These are phyloP conservation scores for Saccharum hybrid DNA, from an alignment of 202 grass and related monocot genomes.

Conservation along the genomic window DNA sequence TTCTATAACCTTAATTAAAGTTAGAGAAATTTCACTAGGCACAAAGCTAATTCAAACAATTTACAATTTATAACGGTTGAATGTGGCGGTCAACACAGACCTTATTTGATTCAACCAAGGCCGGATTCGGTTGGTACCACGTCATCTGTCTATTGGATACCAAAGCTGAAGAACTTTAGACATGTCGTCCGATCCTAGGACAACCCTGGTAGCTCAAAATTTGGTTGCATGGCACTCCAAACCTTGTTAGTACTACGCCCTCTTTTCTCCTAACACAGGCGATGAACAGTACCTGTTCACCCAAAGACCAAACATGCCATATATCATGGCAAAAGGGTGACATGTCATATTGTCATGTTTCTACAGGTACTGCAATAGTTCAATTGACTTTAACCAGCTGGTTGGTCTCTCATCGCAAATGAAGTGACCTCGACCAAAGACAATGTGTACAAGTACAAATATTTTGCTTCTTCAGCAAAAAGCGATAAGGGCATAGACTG, in stretches of 20 bases:
- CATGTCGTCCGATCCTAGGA: background rate
- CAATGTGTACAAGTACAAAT: background rate
- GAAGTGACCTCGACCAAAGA: background rate
- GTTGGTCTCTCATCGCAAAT: conserved; percentile 3
- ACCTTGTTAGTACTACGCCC: background rate
- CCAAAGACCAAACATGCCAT: background rate
- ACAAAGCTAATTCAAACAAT: too few relatives aligned
- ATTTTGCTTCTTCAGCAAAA: too few relatives aligned
- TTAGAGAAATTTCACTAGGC: too few relatives aligned
- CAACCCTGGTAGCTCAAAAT: background rate
- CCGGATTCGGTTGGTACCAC: background rate
- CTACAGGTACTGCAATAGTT: background rate
- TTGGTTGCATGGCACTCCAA: conserved; percentile 16
- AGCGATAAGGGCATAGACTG: background rate
- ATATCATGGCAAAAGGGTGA: background rate
- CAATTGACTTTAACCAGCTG: background rate
- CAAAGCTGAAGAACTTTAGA: background rate
- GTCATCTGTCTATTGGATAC: background rate
- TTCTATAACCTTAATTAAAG: too few relatives aligned
- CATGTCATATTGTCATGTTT: background rate
- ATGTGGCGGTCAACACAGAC: too few relatives aligned
- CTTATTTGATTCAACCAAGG: background rate
- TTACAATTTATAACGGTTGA: too few relatives aligned
- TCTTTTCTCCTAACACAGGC: background rate
- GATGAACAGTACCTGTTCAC: background rate